These are phyloP conservation scores for Botrytis sinoallii DNA, from an alignment of 2,329 filamentous ascomycete genomes.

Conservation along the genomic window DNA sequence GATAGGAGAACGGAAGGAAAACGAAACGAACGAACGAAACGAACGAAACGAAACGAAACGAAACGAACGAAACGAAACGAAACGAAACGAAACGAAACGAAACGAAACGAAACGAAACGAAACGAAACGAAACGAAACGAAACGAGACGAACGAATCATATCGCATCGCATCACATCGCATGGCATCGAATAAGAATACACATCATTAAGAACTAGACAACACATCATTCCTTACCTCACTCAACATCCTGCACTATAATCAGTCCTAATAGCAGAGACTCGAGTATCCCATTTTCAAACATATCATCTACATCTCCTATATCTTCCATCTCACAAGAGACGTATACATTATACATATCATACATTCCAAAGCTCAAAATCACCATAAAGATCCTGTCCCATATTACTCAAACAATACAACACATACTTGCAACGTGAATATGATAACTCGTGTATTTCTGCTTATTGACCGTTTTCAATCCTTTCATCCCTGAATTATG, in stretches of 20 bases:
- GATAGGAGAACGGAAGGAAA: too few relatives aligned
- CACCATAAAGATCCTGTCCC: background rate
- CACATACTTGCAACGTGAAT: background rate
- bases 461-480: background rate
- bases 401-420: background rate
- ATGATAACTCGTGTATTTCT: background rate
- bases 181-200: background rate
- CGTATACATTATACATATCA: fast-evolving
- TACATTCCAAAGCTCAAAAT: background rate
- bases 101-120: too few relatives aligned
- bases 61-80: too few relatives aligned
- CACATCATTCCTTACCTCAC: background rate
- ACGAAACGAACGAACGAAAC: too few relatives aligned
- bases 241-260: too few relatives aligned
- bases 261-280: background rate
- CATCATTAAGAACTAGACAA: background rate
- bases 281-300: background rate
- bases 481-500: background rate
- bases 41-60: too few relatives aligned
- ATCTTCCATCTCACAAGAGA: background rate
- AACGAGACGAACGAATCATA: too few relatives aligned
- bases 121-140: too few relatives aligned
- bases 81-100: too few relatives aligned
- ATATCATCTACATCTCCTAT: background rate
- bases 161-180: background rate